Evolutionary conservation across 2,329 filamentous ascomycete genomes (phyloP).

Genomic region (Cladosporium sp.): DNA sequence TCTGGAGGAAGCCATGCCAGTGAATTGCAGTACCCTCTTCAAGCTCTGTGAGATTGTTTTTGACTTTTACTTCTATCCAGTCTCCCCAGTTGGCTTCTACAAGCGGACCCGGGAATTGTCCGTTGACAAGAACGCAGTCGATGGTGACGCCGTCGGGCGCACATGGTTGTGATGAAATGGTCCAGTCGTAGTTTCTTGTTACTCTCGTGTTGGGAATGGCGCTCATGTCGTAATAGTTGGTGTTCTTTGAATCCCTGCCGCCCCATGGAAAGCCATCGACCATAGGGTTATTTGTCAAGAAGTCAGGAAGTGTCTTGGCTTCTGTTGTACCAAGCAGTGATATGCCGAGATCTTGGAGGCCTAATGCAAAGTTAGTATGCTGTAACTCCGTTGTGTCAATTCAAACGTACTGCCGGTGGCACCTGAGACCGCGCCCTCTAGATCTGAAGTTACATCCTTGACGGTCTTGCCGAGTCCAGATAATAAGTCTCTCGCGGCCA

Average conservation of each 20-base stretch:
- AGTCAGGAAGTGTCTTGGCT: conserved; percentile 12
- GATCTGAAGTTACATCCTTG: conserved; percentile 6
- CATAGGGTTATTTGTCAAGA: conserved; percentile 16
- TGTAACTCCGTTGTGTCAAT: not conserved
- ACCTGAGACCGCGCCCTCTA: not conserved
- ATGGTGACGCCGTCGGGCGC: conserved; percentile 25
- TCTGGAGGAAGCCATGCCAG: conserved; percentile 40
- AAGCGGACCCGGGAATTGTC: conserved; percentile 21
- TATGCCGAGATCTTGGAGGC: not conserved
- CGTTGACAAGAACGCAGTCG: conserved; percentile 20
- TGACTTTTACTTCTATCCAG: conserved; percentile 31
- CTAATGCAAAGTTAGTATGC: not conserved
- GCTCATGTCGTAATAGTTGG: conserved; percentile 24
- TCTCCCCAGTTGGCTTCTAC: conserved; percentile 40
- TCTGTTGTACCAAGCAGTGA: conserved; percentile 18
- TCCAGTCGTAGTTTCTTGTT: conserved; percentile 26
- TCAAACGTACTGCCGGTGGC: not conserved
- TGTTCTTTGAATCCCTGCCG: conserved; percentile 19
- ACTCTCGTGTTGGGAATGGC: conserved; percentile 26
- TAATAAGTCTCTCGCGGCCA: not conserved
- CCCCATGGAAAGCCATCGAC: conserved; percentile 25
- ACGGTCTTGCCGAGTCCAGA: conserved; percentile 2
- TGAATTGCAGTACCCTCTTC: conserved; percentile 37
- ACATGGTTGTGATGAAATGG: conserved; percentile 18
- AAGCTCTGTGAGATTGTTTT: conserved; percentile 29